These are phyloP conservation scores for Acanthamoeba culbertsoni DNA, from an alignment of 208 protist species.

Conservation along the genomic window DNA sequence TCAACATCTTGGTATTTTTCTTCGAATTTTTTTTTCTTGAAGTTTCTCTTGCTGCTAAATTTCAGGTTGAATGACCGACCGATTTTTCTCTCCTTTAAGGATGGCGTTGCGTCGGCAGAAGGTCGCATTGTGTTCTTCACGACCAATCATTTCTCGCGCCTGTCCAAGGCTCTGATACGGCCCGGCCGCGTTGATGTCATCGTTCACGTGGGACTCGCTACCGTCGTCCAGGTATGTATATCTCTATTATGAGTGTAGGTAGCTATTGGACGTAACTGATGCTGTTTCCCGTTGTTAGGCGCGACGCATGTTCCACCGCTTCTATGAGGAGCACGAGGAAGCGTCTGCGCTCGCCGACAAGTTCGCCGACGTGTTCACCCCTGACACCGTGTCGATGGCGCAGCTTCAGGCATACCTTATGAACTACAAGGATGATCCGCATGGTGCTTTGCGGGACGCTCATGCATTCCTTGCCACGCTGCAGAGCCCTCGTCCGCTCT, in stretches of 20 bases:
- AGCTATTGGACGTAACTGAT: no score
- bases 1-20: constrained; percentile 89
- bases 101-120: constrained; percentile 93
- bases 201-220: constrained; percentile 86
- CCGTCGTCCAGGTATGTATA: constrained; percentile 83
- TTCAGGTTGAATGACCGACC: no score
- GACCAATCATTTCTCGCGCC: constrained; percentile 94
- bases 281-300: no score
- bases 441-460: background rate
- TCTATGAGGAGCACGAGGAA: constrained; percentile 31
- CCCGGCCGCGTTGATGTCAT: constrained; percentile 93
- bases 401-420: constrained; percentile 12
- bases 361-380: background rate
- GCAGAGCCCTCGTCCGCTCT: no score
- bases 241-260: no score
- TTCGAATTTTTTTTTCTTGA: no score
- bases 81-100: constrained; percentile 47
- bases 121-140: constrained; percentile 96
- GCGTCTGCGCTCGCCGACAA: background rate
- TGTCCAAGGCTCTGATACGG: constrained; percentile 92
- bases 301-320: constrained; percentile 7
- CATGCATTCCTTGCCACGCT: background rate
- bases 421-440: constrained; percentile 43
- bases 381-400: background rate
- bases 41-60: background rate